Conservation (phyloP, 192 early-diverging fungal genomes). For the Dispira simplex region DNA sequence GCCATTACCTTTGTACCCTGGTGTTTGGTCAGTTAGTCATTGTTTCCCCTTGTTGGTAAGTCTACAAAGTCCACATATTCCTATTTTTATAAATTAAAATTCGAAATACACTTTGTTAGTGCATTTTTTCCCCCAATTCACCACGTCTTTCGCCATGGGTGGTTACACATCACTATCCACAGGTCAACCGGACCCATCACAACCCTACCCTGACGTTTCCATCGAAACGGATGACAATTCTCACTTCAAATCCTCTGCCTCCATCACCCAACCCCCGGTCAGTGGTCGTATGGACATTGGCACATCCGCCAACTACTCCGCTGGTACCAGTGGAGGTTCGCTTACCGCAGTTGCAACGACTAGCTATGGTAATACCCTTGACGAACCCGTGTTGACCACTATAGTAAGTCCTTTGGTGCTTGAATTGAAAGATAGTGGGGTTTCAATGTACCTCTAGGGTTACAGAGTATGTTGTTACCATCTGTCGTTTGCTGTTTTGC, state of each 20-base stretch:
- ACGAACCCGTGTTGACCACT: constrained; percentile 88
- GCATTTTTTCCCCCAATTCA: background rate
- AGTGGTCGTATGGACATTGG: constrained; percentile 2
- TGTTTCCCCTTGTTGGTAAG: too few species aligned
- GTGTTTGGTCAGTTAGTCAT: too few species aligned
- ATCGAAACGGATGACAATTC: constrained; percentile 8
- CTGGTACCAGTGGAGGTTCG: background rate
- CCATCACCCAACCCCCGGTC: background rate
- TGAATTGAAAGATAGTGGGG: too few species aligned
- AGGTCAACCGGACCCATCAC: background rate
- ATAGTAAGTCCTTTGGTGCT: constrained; percentile 36
- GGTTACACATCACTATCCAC: background rate
- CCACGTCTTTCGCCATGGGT: too few species aligned
- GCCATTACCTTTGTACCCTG: too few species aligned
- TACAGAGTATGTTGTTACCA: too few species aligned
- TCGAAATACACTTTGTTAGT: too few species aligned
- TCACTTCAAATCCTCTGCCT: background rate
- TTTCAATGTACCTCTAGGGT: too few species aligned
- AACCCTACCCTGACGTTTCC: background rate
- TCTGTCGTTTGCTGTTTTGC: too few species aligned
- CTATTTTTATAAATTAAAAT: too few species aligned
- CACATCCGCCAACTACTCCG: background rate
- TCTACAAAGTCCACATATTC: too few species aligned
- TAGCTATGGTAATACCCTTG: constrained; percentile 57
- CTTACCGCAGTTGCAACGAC: background rate